phyloP scores from a whole-genome alignment of 164 flowering plant species.

The Magnolia sinica region DNA sequence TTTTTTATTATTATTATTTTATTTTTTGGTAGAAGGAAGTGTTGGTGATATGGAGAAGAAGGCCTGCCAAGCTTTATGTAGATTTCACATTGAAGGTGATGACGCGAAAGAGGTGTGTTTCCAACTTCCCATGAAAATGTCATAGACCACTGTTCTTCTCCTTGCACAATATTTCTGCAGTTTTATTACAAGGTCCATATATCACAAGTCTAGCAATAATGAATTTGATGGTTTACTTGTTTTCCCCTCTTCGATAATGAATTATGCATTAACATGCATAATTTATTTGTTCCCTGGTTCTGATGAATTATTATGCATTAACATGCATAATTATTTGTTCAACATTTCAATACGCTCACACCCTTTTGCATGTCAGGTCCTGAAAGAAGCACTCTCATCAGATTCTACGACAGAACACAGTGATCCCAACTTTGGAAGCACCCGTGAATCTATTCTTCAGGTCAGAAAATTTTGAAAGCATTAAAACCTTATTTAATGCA shows the following conservation, averaged over 20 bases:
- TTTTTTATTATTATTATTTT: no score
- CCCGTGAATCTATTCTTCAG: conserved; percentile 86
- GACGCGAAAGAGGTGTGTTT: conserved; percentile 68
- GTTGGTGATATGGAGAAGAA: conserved; percentile 58
- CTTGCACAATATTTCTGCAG: not conserved
- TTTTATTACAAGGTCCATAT: not conserved
- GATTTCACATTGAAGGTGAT: conserved; percentile 55
- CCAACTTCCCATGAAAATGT: conserved; percentile 2
- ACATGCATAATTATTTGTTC: not conserved
- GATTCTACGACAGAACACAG: conserved; percentile 32
- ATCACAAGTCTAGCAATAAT: not conserved
- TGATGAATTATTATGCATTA: not conserved
- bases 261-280: not conserved
- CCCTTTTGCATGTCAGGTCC: conserved; percentile 33
- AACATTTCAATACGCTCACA: not conserved
- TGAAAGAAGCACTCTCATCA: conserved; percentile 63
- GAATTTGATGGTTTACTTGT: not conserved
- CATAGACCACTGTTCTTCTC: not conserved
- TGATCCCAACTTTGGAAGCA: conserved; percentile 58
- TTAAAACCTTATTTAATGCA: not conserved
- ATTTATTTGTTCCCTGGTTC: not conserved
- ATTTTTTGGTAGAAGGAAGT: conserved; percentile 33
- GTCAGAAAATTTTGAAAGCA: conserved; percentile 29
- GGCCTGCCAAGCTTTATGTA: conserved; percentile 68
- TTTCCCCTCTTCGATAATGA: not conserved